These are phyloP conservation scores for Aspergillus vadensis DNA, from an alignment of 2,329 filamentous ascomycete genomes.

Conservation along the genomic window DNA sequence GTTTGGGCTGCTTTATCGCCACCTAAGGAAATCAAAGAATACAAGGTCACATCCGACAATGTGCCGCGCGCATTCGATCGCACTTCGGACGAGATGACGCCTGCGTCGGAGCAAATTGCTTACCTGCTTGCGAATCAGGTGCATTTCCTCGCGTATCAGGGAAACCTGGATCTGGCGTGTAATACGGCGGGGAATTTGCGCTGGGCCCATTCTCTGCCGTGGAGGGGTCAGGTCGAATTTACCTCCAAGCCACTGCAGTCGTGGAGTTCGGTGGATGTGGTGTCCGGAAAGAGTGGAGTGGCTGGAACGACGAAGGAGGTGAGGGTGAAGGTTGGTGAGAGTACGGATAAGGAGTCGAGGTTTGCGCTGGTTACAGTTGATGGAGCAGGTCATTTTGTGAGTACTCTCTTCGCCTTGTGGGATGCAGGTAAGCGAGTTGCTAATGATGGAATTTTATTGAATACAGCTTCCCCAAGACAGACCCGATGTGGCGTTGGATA, in stretches of 20 bases:
- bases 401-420: background rate
- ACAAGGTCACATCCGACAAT: slow-evolving; percentile 8
- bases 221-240: slow-evolving; percentile 30
- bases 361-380: slow-evolving; percentile 22
- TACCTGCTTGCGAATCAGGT: slow-evolving; percentile 19
- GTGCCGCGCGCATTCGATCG: slow-evolving; percentile 18
- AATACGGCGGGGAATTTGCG: slow-evolving; percentile 30
- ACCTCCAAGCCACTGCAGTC: slow-evolving; percentile 17
- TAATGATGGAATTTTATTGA: background rate
- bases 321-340: background rate
- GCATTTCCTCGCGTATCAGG: slow-evolving; percentile 28
- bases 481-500: slow-evolving; percentile 17
- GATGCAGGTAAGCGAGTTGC: background rate
- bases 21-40: slow-evolving; percentile 19
- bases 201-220: slow-evolving; percentile 26
- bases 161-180: slow-evolving; percentile 30
- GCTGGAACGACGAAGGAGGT: slow-evolving; percentile 17
- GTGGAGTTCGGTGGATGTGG: slow-evolving; percentile 16
- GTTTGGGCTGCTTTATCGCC: slow-evolving; percentile 23
- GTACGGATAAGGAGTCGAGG: background rate
- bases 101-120: slow-evolving; percentile 3
- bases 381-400: slow-evolving; percentile 19
- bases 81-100: slow-evolving; percentile 18
- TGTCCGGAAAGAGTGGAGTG: slow-evolving; percentile 10
- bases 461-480: slow-evolving; percentile 16